Evolutionary conservation across 164 flowering plant genomes (phyloP).

Genomic region (Aristolochia contorta): DNA sequence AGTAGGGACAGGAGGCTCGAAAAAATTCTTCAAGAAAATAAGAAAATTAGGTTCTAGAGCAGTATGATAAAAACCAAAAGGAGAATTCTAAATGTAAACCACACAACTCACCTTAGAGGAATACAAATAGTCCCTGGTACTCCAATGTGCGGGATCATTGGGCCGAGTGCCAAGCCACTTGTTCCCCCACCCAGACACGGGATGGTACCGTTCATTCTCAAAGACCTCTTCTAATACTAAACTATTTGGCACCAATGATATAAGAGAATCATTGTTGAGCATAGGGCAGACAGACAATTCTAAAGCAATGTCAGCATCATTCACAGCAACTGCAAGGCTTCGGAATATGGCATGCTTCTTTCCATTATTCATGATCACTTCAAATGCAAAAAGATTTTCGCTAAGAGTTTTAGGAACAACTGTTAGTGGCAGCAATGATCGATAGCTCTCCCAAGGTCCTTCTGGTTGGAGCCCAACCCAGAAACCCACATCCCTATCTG

Average conservation of each 20-base stretch:
- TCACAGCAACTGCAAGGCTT: conserved; percentile 64
- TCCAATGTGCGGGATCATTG: conserved; percentile 60
- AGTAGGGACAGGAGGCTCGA: conserved; percentile 58
- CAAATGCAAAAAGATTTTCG: conserved; percentile 58
- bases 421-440: conserved; percentile 76
- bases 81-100: not conserved
- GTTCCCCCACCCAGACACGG: conserved; percentile 57
- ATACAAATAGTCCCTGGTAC: conserved; percentile 59
- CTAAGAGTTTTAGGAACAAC: conserved; percentile 58
- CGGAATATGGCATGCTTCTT: conserved; percentile 86
- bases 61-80: not conserved
- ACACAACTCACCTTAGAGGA: conserved; percentile 47
- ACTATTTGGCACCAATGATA: conserved; percentile 17
- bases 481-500: conserved; percentile 64
- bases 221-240: conserved; percentile 50
- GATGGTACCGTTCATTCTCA: conserved; percentile 61
- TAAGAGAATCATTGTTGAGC: conserved; percentile 15
- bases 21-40: conserved; percentile 46
- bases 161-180: conserved; percentile 32
- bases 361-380: conserved; percentile 74
- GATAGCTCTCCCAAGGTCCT: conserved; percentile 72
- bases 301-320: conserved; percentile 71
- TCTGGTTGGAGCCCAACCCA: conserved; percentile 58
- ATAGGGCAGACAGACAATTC: conserved; percentile 44
- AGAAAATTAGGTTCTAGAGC: conserved; percentile 4